These are phyloP conservation scores for Xylaria scruposa DNA, from an alignment of 495 filamentous ascomycete species.

Conservation along the genomic window DNA sequence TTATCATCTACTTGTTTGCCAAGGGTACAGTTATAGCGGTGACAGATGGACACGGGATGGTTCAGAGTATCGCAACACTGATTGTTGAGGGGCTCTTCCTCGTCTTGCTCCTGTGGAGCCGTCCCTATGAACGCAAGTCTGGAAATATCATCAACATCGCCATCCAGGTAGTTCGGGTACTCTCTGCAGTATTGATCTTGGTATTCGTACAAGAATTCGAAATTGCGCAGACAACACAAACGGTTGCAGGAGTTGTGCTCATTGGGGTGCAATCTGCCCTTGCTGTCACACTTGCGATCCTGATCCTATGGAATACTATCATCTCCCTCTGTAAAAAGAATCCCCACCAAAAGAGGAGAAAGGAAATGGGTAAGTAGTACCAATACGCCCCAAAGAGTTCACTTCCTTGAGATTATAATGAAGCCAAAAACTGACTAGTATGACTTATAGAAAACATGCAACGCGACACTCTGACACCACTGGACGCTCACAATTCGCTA, in stretches of 20 bases:
- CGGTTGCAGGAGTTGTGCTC: constrained; percentile 83
- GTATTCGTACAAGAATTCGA: constrained; percentile 94
- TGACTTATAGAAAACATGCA: constrained; percentile 72
- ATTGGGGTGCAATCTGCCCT: constrained; percentile 88
- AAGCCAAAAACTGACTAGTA: constrained; percentile 33
- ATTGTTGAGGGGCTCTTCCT: constrained; percentile 77
- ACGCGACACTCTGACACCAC: constrained; percentile 83
- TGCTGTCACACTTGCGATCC: constrained; percentile 82
- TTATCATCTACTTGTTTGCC: constrained; percentile 90
- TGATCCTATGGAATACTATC: constrained; percentile 90
- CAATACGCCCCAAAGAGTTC: background rate
- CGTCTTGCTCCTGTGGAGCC: constrained; percentile 77
- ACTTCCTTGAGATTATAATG: background rate
- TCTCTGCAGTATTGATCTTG: constrained; percentile 88
- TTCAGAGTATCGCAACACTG: constrained; percentile 79
- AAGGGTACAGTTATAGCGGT: constrained; percentile 89
- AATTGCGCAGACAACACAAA: constrained; percentile 93
- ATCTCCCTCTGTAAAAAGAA: constrained; percentile 83
- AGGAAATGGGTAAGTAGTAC: constrained; percentile 76
- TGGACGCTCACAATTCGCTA: constrained; percentile 90
- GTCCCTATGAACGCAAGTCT: constrained; percentile 83
- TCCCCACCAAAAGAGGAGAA: constrained; percentile 82
- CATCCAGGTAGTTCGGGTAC: constrained; percentile 92
- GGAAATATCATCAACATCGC: constrained; percentile 92
- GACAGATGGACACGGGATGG: constrained; percentile 83